Conservation (phyloP, 208 protist species). For the Blechomonas ayalai region DNA sequence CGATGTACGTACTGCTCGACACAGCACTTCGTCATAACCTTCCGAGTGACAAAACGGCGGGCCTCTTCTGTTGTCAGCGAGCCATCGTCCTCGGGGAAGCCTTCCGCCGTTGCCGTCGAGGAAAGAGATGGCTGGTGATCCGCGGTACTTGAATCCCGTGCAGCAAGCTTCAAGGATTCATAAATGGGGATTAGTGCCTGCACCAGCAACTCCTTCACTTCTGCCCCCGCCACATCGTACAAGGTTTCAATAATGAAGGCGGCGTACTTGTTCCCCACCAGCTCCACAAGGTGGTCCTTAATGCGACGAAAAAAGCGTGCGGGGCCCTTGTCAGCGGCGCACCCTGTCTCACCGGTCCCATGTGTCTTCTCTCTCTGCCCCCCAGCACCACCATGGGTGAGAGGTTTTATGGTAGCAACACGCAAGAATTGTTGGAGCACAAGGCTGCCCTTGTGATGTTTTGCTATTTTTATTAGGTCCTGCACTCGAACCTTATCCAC, state of each 20-base stretch:
- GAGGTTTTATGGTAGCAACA: too few relatives aligned
- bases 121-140: neutral
- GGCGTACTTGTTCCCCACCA: constrained; percentile 57
- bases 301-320: constrained; percentile 57
- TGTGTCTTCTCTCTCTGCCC: too few relatives aligned
- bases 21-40: constrained; percentile 82
- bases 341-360: too few relatives aligned
- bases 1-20: constrained; percentile 86
- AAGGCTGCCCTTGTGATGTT: constrained; percentile 52
- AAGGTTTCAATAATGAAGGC: constrained; percentile 71
- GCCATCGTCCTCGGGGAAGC: constrained; percentile 3
- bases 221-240: constrained; percentile 53
- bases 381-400: too few relatives aligned
- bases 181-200: constrained; percentile 66
- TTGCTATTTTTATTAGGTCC: constrained; percentile 39
- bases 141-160: neutral
- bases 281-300: constrained; percentile 20
- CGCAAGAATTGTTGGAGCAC: constrained; percentile 77
- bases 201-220: constrained; percentile 74
- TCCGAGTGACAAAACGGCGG: constrained; percentile 52
- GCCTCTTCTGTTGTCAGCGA: constrained; percentile 6
- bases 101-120: neutral
- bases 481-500: constrained; percentile 62
- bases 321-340: constrained; percentile 1
- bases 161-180: constrained; percentile 12